Evolutionary conservation across 768 basidiomycete genomes (phyloP), one percentile per base, ranked within the genome.

Genomic region (Pholiota conissans): DNA sequence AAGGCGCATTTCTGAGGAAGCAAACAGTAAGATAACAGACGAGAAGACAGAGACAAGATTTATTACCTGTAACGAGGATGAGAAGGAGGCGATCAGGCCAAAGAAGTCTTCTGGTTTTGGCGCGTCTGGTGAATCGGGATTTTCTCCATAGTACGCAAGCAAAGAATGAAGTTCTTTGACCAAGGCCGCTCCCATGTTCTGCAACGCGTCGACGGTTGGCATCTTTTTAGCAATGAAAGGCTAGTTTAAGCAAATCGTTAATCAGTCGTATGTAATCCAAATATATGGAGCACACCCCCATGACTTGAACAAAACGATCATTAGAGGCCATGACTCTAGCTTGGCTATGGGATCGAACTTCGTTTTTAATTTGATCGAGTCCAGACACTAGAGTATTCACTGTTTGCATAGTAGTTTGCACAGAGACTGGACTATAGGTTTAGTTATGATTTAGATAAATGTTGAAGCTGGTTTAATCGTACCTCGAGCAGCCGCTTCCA

Each of bases 401-500:
- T 2, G 85, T 80, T 46, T 88, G 81, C 5, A 78, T 67, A 9
- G 89, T 74, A 0, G 79, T 81, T 59, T 87, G 84, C 3, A 89
- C 79, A n/a, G 93, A 93, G 1, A 93, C 93, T 94, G 52, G 20
- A 3, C 52, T 49, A 8, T 58, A 22, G 46, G 5, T 22, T 30
- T 13, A 48, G 16, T 10, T 27, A 8, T 16, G 37, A 52, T 28
- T 62, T 49, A 30, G 45, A 46, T 22, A 5, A 18, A 3, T 20
- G 37, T 11, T 45, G 8, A 22, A 11, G n/a, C n/a, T n/a, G n/a
- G n/a, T n/a, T n/a, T n/a, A 26, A 22, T 67, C 80, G 62, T 65
- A 93, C 95, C 77, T 63, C 92, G 81, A 20, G 92, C 89, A 9
- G 92, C 94, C 3, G 91, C 84, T 68, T 95, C 92, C 2, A 97